Percentiles rank a stretch among this genome's conserved stretches.
Conservation (phyloP, 768 basidiomycete genomes). For the Psilocybe tampanensis region DNA sequence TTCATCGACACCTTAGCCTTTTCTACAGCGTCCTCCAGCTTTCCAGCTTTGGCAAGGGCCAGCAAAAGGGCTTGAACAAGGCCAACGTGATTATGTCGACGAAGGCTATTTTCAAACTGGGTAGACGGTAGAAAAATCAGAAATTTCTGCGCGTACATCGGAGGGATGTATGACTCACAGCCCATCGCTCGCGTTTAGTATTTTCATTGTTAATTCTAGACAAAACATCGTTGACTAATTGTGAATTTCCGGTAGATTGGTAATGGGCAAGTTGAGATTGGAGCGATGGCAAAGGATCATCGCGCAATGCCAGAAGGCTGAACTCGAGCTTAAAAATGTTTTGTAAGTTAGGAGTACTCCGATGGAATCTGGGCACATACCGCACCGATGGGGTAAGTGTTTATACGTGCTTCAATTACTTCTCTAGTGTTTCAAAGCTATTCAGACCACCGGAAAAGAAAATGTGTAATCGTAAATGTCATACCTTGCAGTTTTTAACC, state of each 20-base stretch:
- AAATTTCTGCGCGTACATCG: slow-evolving; percentile 14
- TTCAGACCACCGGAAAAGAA: slow-evolving; percentile 10
- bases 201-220: slow-evolving; percentile 67
- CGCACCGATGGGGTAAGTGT: slow-evolving; percentile 86
- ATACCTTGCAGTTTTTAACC: slow-evolving; percentile 81
- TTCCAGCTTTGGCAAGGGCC: slow-evolving; percentile 72
- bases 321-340: slow-evolving; percentile 72
- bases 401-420: slow-evolving; percentile 86
- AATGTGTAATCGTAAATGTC: slow-evolving; percentile 14
- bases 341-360: slow-evolving; percentile 14
- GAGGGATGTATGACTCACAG: slow-evolving; percentile 50
- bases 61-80: slow-evolving; percentile 74
- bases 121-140: slow-evolving; percentile 11
- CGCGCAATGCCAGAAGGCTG: slow-evolving; percentile 85
- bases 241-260: slow-evolving; percentile 43
- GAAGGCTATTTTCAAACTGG: slow-evolving; percentile 86
- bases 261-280: slow-evolving; percentile 55
- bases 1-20: slow-evolving; percentile 47
- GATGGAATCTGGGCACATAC: slow-evolving; percentile 49
- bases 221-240: slow-evolving; percentile 53
- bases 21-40: slow-evolving; percentile 54
- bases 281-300: slow-evolving; percentile 76
- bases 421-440: slow-evolving; percentile 48
- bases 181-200: slow-evolving; percentile 79
- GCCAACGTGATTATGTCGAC: slow-evolving; percentile 87